Evolutionary conservation across 1,284 basidiomycete genomes (phyloP).

Genomic region (Cryptococcus sp.): DNA sequence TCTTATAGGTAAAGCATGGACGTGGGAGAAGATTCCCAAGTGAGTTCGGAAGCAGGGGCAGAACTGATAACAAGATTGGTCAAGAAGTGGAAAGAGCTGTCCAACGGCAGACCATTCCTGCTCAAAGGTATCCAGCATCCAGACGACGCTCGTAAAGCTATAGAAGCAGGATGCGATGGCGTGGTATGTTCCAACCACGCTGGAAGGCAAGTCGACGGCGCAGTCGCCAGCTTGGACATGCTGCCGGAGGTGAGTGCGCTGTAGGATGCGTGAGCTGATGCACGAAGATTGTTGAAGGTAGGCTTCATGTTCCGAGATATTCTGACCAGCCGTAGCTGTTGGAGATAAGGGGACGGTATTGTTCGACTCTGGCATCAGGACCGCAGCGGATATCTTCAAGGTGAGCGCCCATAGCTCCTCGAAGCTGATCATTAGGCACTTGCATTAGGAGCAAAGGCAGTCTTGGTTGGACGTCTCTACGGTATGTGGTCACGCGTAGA

Average conservation of each 20-base stretch:
- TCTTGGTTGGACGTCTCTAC: conserved; percentile 46
- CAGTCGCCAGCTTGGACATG: conserved; percentile 69
- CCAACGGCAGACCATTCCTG: conserved; percentile 60
- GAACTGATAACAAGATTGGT: conserved; percentile 23
- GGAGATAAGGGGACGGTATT: conserved; percentile 59
- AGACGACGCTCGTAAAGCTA: conserved; percentile 68
- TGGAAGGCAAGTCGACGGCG: conserved; percentile 78
- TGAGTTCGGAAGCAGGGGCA: conserved; percentile 4
- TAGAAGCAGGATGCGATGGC: conserved; percentile 67
- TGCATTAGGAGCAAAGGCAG: conserved; percentile 47
- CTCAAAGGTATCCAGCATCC: conserved; percentile 66
- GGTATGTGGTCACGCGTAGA: conserved; percentile 6
- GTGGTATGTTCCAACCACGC: conserved; percentile 82
- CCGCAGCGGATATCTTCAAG: conserved; percentile 73
- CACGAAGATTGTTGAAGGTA: conserved; percentile 19
- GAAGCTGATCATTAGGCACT: conserved; percentile 49
- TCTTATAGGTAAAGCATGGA: conserved; percentile 58
- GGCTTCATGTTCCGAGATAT: not conserved
- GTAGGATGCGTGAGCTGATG: not conserved
- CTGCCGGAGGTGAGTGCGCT: conserved; percentile 55
- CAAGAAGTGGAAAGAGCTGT: conserved; percentile 61
- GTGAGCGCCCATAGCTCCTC: not conserved
- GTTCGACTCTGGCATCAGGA: conserved; percentile 77
- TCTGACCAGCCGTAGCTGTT: conserved; percentile 51
- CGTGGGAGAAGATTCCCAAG: conserved; percentile 60